Base-by-base conservation (phyloP, 768 basidiomycete genomes). In the Mycena pura region DNA sequence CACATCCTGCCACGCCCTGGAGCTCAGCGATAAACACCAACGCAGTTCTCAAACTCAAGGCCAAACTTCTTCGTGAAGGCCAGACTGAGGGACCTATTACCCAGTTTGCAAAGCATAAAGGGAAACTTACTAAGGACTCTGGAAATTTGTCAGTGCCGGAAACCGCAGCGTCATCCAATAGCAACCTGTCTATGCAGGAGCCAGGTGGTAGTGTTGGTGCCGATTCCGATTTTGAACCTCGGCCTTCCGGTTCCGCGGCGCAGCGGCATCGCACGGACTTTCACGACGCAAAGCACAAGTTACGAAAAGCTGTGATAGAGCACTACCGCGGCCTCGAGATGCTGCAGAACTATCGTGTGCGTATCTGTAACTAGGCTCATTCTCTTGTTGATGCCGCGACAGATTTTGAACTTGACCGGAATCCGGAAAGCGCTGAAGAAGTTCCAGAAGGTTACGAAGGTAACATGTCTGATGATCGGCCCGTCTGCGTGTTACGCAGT, bases 391-490 rank as follows among this genome's bases (percentile, higher is more conserved):
- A 24, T 24, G 14, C 36, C n/a, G 43, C 27, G 22, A 9, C 63
- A 93, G 89, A 86, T 91, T 43, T 75, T 98, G 38, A 99, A 99
- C 72, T 74, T 95, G 10, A 92, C 93, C 1, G 97, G 96, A 1
- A 95, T 97, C 72, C 82, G 91, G 25, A 95, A 95, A 71, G 88
- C 88, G 0, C 71, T 95, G 57, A 94, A 91, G 76, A 95, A 94
- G 72, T 95, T 92, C 63, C 91, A 90, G 69, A 95, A 93, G 71
- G 76, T 83, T 5, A 90, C 93, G 14, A 86, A 82, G 73, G 89
- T 90, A 67, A n/a, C n/a, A n/a, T n/a, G n/a, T n/a, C n/a, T n/a
- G n/a, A n/a, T n/a, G n/a, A n/a, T n/a, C n/a, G n/a, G n/a, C n/a
- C n/a, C n/a, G n/a, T n/a, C n/a, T n/a, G n/a, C n/a, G n/a, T n/a